Evolutionary conservation across 148 eudicot genomes (phyloP).

Genomic region (Pharnaceum exiguum): DNA sequence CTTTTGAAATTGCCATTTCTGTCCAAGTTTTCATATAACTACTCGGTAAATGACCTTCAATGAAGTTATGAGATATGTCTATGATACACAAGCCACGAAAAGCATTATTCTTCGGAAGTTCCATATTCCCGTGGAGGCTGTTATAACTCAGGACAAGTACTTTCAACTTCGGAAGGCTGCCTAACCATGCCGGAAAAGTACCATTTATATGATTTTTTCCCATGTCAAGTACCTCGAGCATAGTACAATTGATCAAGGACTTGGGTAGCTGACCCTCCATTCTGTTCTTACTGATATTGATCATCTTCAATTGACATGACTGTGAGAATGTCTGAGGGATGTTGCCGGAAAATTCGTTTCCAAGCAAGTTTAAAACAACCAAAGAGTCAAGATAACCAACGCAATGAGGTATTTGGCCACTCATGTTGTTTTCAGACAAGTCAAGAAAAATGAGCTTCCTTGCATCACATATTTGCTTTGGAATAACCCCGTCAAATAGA

Average conservation of each 20-base stretch:
- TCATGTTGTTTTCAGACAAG: constrained; percentile 17
- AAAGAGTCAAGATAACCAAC: constrained; percentile 1
- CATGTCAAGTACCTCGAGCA: constrained; percentile 26
- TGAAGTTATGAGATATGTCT: constrained; percentile 30
- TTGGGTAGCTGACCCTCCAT: constrained; percentile 14
- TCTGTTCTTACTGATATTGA: constrained; percentile 15
- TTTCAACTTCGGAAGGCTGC: constrained; percentile 17
- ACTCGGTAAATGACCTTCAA: constrained; percentile 20
- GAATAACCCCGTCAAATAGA: constrained; percentile 13
- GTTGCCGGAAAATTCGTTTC: constrained; percentile 12
- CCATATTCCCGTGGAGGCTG: constrained; percentile 13
- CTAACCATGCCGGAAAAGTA: constrained; percentile 39
- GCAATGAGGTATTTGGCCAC: constrained; percentile 22
- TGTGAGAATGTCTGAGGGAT: constrained; percentile 5
- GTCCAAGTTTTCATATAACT: constrained; percentile 8
- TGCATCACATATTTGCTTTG: constrained; percentile 8
- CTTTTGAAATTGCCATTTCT: constrained; percentile 12
- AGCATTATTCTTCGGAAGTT: background rate
- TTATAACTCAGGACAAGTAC: constrained; percentile 25
- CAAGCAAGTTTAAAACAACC: background rate
- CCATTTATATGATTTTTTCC: constrained; percentile 28
- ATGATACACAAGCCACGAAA: constrained; percentile 31
- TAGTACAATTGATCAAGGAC: constrained; percentile 9
- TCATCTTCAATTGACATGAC: constrained; percentile 6
- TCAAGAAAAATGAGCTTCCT: constrained; percentile 8